Evolutionary conservation across 176 grass and related monocot genomes (phyloP).

Genomic region (Musa itinerans): DNA sequence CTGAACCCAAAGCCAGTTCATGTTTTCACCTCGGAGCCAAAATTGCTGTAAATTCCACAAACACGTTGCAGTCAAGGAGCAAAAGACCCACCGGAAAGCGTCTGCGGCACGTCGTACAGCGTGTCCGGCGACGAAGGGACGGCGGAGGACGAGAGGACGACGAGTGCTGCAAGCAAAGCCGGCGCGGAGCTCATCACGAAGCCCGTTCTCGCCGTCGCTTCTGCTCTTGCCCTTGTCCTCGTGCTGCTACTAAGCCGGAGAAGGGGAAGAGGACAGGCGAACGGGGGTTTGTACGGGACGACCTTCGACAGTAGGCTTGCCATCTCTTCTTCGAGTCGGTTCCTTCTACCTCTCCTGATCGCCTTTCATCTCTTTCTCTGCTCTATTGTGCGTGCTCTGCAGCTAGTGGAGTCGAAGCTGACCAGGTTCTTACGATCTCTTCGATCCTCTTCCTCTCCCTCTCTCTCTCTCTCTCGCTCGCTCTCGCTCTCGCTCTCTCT

Average conservation of each 20-base stretch:
- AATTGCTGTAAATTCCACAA: not conserved
- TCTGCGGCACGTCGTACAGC: conserved; percentile 31
- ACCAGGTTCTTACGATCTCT: not conserved
- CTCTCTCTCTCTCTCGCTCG: no score
- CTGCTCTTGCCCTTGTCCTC: not conserved
- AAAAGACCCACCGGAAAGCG: conserved; percentile 25
- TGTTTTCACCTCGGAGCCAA: not conserved
- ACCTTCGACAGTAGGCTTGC: not conserved
- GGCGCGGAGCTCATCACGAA: not conserved
- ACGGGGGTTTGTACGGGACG: not conserved
- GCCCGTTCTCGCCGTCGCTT: not conserved
- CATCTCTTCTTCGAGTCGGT: not conserved
- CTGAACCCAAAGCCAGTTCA: conserved; percentile 1
- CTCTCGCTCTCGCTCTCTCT: not conserved
- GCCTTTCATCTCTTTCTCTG: not conserved
- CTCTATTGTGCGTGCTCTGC: not conserved
- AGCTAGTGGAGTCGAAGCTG: not conserved
- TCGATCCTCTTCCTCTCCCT: not conserved
- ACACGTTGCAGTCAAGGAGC: not conserved
- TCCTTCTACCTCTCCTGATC: not conserved
- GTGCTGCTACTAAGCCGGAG: not conserved
- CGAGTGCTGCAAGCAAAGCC: conserved; percentile 2
- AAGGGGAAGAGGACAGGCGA: not conserved
- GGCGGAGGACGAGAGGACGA: conserved; percentile 18
- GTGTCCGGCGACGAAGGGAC: conserved; percentile 11